Evolutionary conservation across 495 filamentous ascomycete species (phyloP).

Genomic region (Filosporella fistucella): DNA sequence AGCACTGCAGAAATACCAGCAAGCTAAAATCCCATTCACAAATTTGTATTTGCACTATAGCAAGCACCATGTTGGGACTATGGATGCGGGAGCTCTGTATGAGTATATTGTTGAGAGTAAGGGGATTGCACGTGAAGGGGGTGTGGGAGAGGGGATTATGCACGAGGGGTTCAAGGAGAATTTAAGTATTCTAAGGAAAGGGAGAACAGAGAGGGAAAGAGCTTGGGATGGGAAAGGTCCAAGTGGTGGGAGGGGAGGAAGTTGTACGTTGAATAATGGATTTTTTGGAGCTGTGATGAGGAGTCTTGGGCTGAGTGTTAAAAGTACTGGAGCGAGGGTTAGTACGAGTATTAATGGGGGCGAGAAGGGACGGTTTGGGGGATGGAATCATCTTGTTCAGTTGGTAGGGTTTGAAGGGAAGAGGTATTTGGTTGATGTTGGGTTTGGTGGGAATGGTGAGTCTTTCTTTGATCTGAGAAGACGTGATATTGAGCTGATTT

Average conservation of each 20-base stretch:
- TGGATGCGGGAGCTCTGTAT: slow-evolving; percentile 54
- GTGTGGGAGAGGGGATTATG: neutral
- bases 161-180: neutral
- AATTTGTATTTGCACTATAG: slow-evolving; percentile 52
- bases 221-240: neutral
- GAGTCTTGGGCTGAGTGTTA: slow-evolving; percentile 53
- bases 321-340: slow-evolving; percentile 36
- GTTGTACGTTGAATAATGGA: slow-evolving; percentile 70
- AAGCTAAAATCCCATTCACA: slow-evolving; percentile 64
- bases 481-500: too few relatives aligned
- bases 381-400: slow-evolving; percentile 63
- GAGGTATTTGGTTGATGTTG: slow-evolving; percentile 63
- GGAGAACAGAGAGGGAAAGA: slow-evolving; percentile 21
- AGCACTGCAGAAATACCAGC: slow-evolving; percentile 40
- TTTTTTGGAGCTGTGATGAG: slow-evolving; percentile 63
- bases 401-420: slow-evolving; percentile 48
- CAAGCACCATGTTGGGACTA: slow-evolving; percentile 38
- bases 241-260: slow-evolving; percentile 49
- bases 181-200: neutral
- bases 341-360: slow-evolving; percentile 1
- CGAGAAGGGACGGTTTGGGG: neutral
- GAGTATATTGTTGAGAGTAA: slow-evolving; percentile 54
- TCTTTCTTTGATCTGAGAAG: too few relatives aligned
- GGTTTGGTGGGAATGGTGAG: slow-evolving; percentile 45
- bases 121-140: slow-evolving; percentile 2